Conservation (phyloP, 176 grass and related monocot species). For the Saccharum officinarum region DNA sequence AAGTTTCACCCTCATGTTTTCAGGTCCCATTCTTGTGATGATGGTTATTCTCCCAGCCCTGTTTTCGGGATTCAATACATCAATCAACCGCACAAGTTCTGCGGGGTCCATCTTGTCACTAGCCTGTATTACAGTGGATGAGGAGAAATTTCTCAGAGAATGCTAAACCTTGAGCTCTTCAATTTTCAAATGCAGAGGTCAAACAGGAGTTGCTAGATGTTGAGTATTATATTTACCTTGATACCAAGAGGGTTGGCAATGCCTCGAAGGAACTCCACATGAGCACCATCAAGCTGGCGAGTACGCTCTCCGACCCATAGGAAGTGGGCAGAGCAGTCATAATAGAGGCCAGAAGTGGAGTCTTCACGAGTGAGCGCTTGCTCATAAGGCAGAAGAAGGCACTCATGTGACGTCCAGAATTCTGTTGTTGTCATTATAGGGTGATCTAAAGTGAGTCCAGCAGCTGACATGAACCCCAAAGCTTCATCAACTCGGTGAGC, state of each 20-base stretch:
- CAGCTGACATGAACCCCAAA: slow-evolving; percentile 82
- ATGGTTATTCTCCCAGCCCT: slow-evolving; percentile 86
- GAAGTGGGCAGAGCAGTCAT: slow-evolving; percentile 87
- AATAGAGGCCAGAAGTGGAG: slow-evolving; percentile 72
- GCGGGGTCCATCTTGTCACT: slow-evolving; percentile 94
- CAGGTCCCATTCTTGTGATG: slow-evolving; percentile 79
- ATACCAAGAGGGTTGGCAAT: slow-evolving; percentile 87
- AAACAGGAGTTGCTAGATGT: not conserved
- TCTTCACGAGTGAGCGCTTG: slow-evolving; percentile 81
- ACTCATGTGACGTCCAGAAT: slow-evolving; percentile 96
- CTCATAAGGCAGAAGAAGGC: slow-evolving; percentile 89
- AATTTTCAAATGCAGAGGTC: not conserved
- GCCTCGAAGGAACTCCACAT: slow-evolving; percentile 81
- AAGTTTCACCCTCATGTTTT: slow-evolving; percentile 91
- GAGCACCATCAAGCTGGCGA: slow-evolving; percentile 86
- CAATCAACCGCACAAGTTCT: slow-evolving; percentile 86
- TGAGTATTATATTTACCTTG: slow-evolving; percentile 42
- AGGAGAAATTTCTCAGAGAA: not conserved
- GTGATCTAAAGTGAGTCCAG: slow-evolving; percentile 74
- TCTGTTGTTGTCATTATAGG: slow-evolving; percentile 85
- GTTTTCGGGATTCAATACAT: slow-evolving; percentile 86
- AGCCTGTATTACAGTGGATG: slow-evolving; percentile 43
- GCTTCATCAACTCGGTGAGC: slow-evolving; percentile 86
- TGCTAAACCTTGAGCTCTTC: not conserved
- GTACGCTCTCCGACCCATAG: slow-evolving; percentile 90